Percentiles rank a stretch among this genome's conserved stretches.
Evolutionary conservation across 1,139 yeast species (phyloP).

Genomic region (Yarrowia galli): DNA sequence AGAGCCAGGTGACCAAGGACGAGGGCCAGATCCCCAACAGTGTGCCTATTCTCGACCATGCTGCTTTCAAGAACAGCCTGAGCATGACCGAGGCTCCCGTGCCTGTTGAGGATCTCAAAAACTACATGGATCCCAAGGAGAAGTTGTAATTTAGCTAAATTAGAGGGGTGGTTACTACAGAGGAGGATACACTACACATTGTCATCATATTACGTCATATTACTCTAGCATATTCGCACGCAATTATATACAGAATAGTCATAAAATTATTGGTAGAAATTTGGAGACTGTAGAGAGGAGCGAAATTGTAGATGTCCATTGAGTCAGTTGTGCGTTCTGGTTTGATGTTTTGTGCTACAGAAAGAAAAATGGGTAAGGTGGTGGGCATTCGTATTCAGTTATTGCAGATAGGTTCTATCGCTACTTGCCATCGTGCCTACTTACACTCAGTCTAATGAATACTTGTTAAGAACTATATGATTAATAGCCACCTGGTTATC

Average conservation of each 20-base stretch:
- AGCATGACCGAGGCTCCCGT: slow-evolving; percentile 49
- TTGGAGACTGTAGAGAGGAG: background rate
- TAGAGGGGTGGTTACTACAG: background rate
- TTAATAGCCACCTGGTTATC: background rate
- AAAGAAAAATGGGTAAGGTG: too few relatives aligned
- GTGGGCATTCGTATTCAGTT: too few relatives aligned
- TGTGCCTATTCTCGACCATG: slow-evolving; percentile 44
- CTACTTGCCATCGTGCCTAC: too few relatives aligned
- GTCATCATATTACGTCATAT: slow-evolving; percentile 21
- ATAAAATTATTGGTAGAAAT: background rate
- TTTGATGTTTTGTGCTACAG: too few relatives aligned
- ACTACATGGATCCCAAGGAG: slow-evolving; percentile 47
- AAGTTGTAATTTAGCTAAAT: slow-evolving; percentile 44
- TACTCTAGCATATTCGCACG: slow-evolving; percentile 22
- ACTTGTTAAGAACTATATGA: background rate
- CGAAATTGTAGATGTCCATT: too few relatives aligned
- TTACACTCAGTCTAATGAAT: too few relatives aligned
- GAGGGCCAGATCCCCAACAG: slow-evolving; percentile 43
- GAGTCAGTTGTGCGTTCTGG: too few relatives aligned
- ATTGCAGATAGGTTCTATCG: too few relatives aligned
- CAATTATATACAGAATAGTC: slow-evolving; percentile 7
- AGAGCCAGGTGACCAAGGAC: slow-evolving; percentile 58
- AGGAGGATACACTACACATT: slow-evolving; percentile 21
- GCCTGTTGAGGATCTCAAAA: slow-evolving; percentile 48
- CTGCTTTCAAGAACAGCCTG: slow-evolving; percentile 48